Evolutionary conservation across 176 grass and related monocot species (phyloP).

Genomic region (Paspalum notatum): DNA sequence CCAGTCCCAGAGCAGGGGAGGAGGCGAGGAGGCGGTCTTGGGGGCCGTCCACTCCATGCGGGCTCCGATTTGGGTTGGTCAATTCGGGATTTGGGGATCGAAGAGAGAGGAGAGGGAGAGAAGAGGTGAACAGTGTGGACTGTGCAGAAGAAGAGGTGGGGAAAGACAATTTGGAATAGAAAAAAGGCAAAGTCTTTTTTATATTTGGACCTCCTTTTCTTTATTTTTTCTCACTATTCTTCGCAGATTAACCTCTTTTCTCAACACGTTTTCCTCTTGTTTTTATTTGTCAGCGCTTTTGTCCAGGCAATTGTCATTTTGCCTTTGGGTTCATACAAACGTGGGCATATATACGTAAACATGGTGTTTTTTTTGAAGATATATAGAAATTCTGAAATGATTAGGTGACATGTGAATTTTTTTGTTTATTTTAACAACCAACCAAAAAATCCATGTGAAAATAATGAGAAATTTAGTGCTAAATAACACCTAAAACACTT

Average conservation of each 20-base stretch:
- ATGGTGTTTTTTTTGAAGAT: background rate
- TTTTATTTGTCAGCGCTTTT: background rate
- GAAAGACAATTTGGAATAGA: constrained; percentile 52
- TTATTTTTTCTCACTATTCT: background rate
- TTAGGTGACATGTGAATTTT: background rate
- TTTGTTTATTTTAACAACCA: too few species aligned
- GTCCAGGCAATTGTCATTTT: background rate
- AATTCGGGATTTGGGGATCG: constrained; percentile 67
- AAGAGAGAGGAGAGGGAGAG: constrained; percentile 10
- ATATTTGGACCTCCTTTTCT: constrained; percentile 20
- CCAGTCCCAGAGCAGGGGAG: constrained; percentile 90
- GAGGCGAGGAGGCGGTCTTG: constrained; percentile 39
- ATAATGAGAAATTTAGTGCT: too few species aligned
- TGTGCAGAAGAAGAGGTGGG: constrained; percentile 44
- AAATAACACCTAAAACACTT: too few species aligned
- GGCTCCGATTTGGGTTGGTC: constrained; percentile 35
- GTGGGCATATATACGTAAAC: background rate
- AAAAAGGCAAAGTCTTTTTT: constrained; percentile 41
- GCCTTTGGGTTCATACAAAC: constrained; percentile 1
- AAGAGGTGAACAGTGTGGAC: constrained; percentile 50
- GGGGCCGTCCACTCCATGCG: constrained; percentile 49
- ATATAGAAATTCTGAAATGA: too few species aligned
- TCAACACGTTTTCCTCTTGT: background rate
- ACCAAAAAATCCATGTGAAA: too few species aligned
- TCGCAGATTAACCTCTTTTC: background rate